phyloP scores from a whole-genome alignment of 23 red algal genomes.

The Gracilariopsis chorda region DNA sequence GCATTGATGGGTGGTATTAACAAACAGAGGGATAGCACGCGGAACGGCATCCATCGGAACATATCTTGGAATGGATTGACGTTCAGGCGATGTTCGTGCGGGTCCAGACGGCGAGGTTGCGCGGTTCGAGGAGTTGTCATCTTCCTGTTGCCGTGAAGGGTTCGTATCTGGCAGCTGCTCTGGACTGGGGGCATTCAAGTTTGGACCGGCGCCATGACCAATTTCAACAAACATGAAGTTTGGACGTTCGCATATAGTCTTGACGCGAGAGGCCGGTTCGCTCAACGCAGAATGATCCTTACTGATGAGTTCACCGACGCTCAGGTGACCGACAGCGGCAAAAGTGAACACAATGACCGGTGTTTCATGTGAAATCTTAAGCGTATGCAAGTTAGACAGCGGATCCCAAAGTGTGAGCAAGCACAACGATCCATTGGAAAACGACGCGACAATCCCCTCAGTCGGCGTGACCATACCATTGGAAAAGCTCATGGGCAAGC shows the following conservation, averaged over 20 bases:
- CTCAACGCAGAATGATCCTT: background rate
- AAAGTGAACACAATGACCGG: constrained; percentile 63
- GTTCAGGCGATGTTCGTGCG: background rate
- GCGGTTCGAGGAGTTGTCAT: background rate
- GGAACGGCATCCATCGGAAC: constrained; percentile 30
- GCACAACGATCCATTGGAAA: constrained; percentile 72
- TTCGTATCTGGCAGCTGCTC: background rate
- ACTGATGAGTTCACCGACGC: background rate
- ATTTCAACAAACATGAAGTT: constrained; percentile 71
- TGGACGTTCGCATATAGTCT: background rate
- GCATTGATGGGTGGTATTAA: constrained; percentile 61
- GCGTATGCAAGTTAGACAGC: background rate
- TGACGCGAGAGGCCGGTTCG: constrained; percentile 21
- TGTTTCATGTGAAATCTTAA: constrained; percentile 21
- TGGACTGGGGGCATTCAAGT: background rate
- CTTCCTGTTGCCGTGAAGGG: background rate
- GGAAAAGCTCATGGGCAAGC: constrained; percentile 69
- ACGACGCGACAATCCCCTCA: constrained; percentile 76
- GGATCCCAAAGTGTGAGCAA: constrained; percentile 76
- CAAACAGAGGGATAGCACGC: constrained; percentile 57
- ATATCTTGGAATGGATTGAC: background rate
- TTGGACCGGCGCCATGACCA: constrained; percentile 17
- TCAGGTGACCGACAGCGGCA: background rate
- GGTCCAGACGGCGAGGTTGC: background rate
- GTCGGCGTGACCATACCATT: constrained; percentile 74